These are phyloP conservation scores for Albifimbria verrucaria DNA, from an alignment of 2,329 filamentous ascomycete genomes.

Conservation along the genomic window DNA sequence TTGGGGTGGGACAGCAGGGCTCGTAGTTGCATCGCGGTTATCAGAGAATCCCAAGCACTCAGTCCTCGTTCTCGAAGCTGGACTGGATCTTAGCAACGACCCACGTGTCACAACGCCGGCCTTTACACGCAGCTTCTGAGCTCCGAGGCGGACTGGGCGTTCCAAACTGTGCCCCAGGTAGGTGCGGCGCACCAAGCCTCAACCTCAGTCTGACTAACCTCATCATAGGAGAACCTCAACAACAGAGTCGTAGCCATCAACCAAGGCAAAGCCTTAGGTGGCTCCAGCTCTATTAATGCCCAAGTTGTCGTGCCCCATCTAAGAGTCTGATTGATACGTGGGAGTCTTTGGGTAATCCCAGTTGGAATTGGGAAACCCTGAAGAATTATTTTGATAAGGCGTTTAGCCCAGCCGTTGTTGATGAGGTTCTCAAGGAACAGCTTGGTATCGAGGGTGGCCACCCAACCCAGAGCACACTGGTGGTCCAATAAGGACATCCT, in stretches of 20 bases:
- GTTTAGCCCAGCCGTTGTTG: background rate
- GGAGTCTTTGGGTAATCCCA: background rate
- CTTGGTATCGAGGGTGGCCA: background rate
- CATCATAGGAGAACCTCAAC: background rate
- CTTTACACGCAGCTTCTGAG: background rate
- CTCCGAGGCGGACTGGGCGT: background rate
- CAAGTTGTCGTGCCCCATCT: background rate
- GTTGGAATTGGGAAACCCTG: background rate
- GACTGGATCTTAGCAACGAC: background rate
- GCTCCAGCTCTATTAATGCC: background rate
- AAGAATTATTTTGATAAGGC: background rate
- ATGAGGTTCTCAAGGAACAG: background rate
- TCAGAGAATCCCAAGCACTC: background rate
- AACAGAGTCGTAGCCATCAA: too few relatives aligned
- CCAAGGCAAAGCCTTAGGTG: background rate
- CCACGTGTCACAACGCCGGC: background rate
- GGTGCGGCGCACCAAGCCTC: background rate
- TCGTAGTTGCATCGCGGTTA: background rate
- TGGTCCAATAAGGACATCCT: background rate
- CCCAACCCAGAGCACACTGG: background rate
- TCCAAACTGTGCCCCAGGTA: background rate
- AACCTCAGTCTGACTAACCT: background rate
- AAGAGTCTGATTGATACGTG: background rate
- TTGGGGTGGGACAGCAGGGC: background rate
- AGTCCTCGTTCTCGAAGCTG: background rate